Base-by-base conservation (phyloP, 176 grass and related monocot genomes). In the Phyllostachys edulis region DNA sequence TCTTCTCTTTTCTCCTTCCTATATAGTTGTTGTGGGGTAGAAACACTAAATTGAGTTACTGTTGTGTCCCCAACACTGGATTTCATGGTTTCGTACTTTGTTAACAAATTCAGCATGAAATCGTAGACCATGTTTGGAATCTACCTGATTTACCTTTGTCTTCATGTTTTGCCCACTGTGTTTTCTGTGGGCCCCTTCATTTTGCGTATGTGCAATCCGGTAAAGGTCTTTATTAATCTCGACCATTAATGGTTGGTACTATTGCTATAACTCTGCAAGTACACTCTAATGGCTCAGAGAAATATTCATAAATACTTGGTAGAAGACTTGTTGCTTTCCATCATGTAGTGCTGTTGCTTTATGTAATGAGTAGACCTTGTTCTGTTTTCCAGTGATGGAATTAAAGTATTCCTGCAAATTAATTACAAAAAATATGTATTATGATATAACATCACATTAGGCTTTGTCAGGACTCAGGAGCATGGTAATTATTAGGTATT, bases 71-170 rank as follows among this genome's bases (percentile, higher is more conserved):
- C 29, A 36, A 57, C 10, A 66, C 59, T 80, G 18, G 24, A 3
- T 57, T 55, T 67, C 6, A 73, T 77, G 29, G 51, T 40, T 82
- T 73, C 18, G 10, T 65, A 12, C 27, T 10, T 63, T 56, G 34
- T 56, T 23, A 46, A 6, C 9, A 45, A 67, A 56, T 67, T 67
- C 55, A 81, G 45, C 55, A 54, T 49, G 24, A 86, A 82, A 55
- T 51, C 47, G n/a, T 71, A 38, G 32, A 75, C 18, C 20, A 69
- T 23, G 17, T 54, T 85, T 70, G 18, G 5, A 4, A 56, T 89
- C 39, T 85, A 75, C 29, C 7, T 45, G 65, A n/a, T 16, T 59
- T 37, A 23, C n/a, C 17, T 80, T 45, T 49, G 7, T 27, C 34
- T 18, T 24, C 51, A 38, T 85, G 39, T 17, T 71, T 49, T 60